phyloP scores from a whole-genome alignment of 805 yeast species.

The Metschnikowia chrysomelidarum region DNA sequence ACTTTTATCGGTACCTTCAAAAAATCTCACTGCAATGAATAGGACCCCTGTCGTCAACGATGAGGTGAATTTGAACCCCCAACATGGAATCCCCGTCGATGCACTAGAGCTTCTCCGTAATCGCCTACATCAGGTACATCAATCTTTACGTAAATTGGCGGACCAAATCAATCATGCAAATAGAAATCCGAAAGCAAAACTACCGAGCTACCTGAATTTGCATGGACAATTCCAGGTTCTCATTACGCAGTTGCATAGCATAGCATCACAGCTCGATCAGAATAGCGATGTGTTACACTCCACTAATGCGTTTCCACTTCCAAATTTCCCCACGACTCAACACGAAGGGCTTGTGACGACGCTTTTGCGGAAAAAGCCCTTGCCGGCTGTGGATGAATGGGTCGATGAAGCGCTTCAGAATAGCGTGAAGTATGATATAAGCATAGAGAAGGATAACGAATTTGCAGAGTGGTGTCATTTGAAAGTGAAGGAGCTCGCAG shows the following conservation, averaged over 20 bases:
- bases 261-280: slow-evolving; percentile 65
- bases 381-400: slow-evolving; percentile 93
- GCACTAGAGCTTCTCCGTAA: slow-evolving; percentile 41
- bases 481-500: slow-evolving; percentile 50
- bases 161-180: slow-evolving; percentile 38
- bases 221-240: slow-evolving; percentile 84
- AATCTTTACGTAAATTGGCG: slow-evolving; percentile 36
- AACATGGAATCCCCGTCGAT: slow-evolving; percentile 33
- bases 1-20: too few relatives aligned
- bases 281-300: slow-evolving; percentile 57
- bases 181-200: slow-evolving; percentile 35
- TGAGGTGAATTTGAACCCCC: slow-evolving; percentile 32
- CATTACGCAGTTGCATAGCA: slow-evolving; percentile 75
- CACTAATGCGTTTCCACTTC: slow-evolving; percentile 81
- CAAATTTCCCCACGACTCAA: slow-evolving; percentile 79
- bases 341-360: slow-evolving; percentile 84
- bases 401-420: slow-evolving; percentile 37
- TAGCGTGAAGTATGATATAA: slow-evolving; percentile 24
- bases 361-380: slow-evolving; percentile 76
- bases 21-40: slow-evolving; percentile 3
- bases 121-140: slow-evolving; percentile 41
- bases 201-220: slow-evolving; percentile 57
- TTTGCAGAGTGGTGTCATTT: slow-evolving; percentile 68
- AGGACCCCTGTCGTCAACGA: slow-evolving; percentile 28
- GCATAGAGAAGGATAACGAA: slow-evolving; percentile 50